Base-by-base conservation (phyloP, 225 moss, liverwort and hornwort genomes). In the Rhytidiadelphus loreus region DNA sequence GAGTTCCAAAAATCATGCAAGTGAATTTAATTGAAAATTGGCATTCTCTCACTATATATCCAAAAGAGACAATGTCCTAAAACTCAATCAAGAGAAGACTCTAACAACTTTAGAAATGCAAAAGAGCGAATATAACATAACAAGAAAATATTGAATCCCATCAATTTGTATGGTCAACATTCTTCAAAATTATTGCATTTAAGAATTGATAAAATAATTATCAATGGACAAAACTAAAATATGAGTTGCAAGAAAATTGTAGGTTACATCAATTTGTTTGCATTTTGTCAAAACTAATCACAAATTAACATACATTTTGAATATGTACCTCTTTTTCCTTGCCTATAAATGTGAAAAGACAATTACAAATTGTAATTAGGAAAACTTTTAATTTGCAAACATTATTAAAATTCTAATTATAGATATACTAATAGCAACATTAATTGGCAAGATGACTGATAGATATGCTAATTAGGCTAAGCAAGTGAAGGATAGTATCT, bases 401-500 rank as follows among this genome's bases (percentile, higher is more conserved):
- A 77, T 24, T 37, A 2, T 33, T 2, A 33, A 75, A 50, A 32
- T 7, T 2, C 8, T 13, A 12, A 20, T 50, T 50, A 50, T 20
- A 30, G 1, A 18, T 18, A 29, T 30, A 46, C 13, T 21, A 50
- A 33, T 8, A 35, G 3, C 3, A 53, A 35, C 6, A 53, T 35
- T 23, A 53, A 14, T 77, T 35, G 23, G 8, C 5, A 52, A 23
- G 3, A 53, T 48, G 30, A 19, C 18, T 11, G 46, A 28, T 29
- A 50, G 3, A 33, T 75, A 50, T 33, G 19, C 12, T 75, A 32
- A 32, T 23, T 52, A 8, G 35, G 8, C 5, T 22, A 33, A 33
- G n/a, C n/a, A 20, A 77, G 9, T 0, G 0, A 0, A n/a, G n/a
- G n/a, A 37, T 24, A 9, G 2, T 55, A 6, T 55, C 9, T 55